Evolutionary conservation across 495 filamentous ascomycete genomes (phyloP), one percentile per base, ranked within the genome.

Genomic region (Aspergillus ellipticus): DNA sequence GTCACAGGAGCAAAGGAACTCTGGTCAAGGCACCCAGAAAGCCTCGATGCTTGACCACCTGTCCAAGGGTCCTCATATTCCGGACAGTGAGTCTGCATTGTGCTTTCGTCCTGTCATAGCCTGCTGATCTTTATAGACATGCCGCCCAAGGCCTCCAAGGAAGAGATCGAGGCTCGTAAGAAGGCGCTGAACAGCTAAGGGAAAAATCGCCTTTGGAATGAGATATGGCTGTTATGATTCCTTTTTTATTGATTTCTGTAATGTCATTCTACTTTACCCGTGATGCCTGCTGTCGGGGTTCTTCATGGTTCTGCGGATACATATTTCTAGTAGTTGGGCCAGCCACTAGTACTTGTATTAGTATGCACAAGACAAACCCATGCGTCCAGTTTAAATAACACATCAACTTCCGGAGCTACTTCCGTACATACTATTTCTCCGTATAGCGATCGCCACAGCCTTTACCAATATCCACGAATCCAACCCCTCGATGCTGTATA

Each of bases 121-220:
- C 47, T 48, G 49, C 47, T 45, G 16, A 9, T 51, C 7, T 47
- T 21, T 65, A 59, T 68, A 75, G 77, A 83, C 19, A 72, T 85
- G 68, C 78, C 77, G 22, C 74, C 80, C 47, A 81, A 79, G 62
- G 79, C 75, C 19, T 76, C 85, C n/a, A 85, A 82, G 65, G 85
- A 88, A 63, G 86, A 90, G 61, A 79, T 84, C 37, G 73, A 78
- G 57, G 83, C 79, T 4, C 86, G 82, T 66, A 81, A 79, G 42
- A 71, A 83, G 62, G 81, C 83, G 60, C 60, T 90, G 60, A 89
- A 89, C 74, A 83, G 87, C 68, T 79, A 39, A n/a, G 13, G 6
- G 77, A 28, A 52, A 37, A 15, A 46, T 37, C 6, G 21, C 35
- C 8, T 48, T 42, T 20, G 17, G 33, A 35, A n/a, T 15, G 10